phyloP scores from a whole-genome alignment of 768 basidiomycete genomes.

The Cyclocybe cylindracea region DNA sequence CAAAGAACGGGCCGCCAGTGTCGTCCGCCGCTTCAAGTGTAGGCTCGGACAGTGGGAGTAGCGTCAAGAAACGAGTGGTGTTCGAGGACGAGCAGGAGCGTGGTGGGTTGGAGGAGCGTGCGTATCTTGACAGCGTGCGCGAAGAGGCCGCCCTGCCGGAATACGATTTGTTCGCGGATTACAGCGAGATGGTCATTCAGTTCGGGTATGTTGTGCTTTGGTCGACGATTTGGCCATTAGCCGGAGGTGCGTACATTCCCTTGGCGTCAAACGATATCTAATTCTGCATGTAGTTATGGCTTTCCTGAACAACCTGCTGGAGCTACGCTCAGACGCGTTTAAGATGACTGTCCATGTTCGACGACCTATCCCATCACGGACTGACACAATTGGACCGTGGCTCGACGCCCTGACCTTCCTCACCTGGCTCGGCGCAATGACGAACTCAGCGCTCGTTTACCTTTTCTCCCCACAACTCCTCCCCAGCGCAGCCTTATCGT shows the following conservation, averaged over 20 bases:
- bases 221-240: conserved; percentile 93
- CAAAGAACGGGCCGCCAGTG: conserved; percentile 4
- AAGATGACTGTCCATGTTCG: conserved; percentile 88
- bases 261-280: not conserved
- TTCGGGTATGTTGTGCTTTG: conserved; percentile 93
- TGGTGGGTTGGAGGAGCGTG: conserved; percentile 65
- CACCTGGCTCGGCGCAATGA: conserved; percentile 86
- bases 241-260: conserved; percentile 54
- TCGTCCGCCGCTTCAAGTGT: conserved; percentile 3
- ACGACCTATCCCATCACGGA: conserved; percentile 83
- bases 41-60: conserved; percentile 20
- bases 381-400: conserved; percentile 95
- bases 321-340: conserved; percentile 92
- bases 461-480: conserved; percentile 20
- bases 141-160: conserved; percentile 77
- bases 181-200: conserved; percentile 95
- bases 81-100: conserved; percentile 69
- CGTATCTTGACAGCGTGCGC: conserved; percentile 78
- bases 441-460: conserved; percentile 80
- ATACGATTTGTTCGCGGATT: conserved; percentile 84
- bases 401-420: conserved; percentile 85
- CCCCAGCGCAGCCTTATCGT: conserved; percentile 1
- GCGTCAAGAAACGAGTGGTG: conserved; percentile 64
- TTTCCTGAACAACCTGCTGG: conserved; percentile 89
- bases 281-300: conserved; percentile 58